Base-by-base conservation (phyloP, 495 filamentous ascomycete genomes). In the Hypoxylon fragiforme region DNA sequence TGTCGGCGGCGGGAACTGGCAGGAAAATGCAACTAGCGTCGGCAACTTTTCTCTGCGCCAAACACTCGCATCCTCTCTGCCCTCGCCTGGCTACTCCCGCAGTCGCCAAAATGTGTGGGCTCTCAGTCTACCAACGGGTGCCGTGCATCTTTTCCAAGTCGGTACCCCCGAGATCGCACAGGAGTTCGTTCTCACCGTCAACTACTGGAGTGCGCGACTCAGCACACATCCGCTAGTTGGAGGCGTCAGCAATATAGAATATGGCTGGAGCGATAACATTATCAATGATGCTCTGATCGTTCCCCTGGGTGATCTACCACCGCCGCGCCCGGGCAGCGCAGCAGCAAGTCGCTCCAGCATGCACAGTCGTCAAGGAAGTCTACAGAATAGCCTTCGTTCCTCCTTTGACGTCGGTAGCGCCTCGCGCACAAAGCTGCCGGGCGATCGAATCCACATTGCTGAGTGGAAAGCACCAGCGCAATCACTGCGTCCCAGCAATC, bases 1-100 rank as follows among this genome's bases (percentile, higher is more conserved):
- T 57, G 92, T 97, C 21, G 92, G 92, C 49, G 92, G 92, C 55
- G 92, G 92, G 20, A 97, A 97, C 70, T 97, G 92, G 92, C 91
- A 89, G 49, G 91, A 96, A 58, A 96, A 90, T 67, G 94, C 92
- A 2, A 90, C 95, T 55, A 87, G 83, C 57, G 77, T 95, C 22
- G 90, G 86, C 55, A 85, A 87, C 42, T 97, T 97, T 71, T 82
- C 89, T 12, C 82, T 99, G 3, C 84, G 91, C 11, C 92, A 97
- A 62, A 94, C 92, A 2, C 90, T 97, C 57, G 94, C 94, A 12
- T 94, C 89, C 40, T 85, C 85, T 0, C 83, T 97, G 16, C 94
- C 95, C 4, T 79, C 91, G 1, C 92, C 92, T 1, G 94, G 94
- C 12, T 97, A 96, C 70, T 96, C 91, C 22, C 94, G 94, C 51